Conservation (phyloP, 306 rosid species). For the Cicer pinnatifidum region DNA sequence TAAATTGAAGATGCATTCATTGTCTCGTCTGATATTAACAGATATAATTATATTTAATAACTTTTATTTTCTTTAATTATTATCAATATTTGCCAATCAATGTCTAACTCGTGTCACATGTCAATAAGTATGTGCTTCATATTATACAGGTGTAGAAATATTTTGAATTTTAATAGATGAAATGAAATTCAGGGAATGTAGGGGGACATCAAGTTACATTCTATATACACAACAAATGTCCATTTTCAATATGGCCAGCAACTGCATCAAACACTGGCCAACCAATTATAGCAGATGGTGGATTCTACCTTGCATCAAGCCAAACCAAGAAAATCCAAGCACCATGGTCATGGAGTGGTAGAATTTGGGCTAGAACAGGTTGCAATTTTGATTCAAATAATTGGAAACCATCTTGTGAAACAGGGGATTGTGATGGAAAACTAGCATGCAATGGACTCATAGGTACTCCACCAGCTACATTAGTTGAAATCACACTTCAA, state of each 20-base stretch:
- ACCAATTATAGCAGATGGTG: constrained; percentile 77
- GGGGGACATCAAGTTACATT: constrained; percentile 58
- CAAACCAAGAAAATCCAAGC: constrained; percentile 52
- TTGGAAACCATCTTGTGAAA: constrained; percentile 65
- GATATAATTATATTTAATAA: no score
- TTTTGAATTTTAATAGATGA: neutral
- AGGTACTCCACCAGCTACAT: constrained; percentile 85
- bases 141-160: no score
- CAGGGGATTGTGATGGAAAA: constrained; percentile 86
- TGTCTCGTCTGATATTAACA: no score
- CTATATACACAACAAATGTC: constrained; percentile 70
- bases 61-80: no score
- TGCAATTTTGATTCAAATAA: constrained; percentile 61
- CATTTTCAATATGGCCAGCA: constrained; percentile 91
- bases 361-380: constrained; percentile 89
- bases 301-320: constrained; percentile 71
- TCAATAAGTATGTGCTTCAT: no score
- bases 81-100: no score
- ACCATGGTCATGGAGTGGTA: constrained; percentile 87
- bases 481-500: constrained; percentile 68
- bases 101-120: no score
- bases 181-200: constrained; percentile 47
- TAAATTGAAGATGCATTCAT: no score
- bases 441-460: constrained; percentile 78
- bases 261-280: constrained; percentile 78